Percentiles rank a stretch among this genome's conserved stretches.
phyloP scores from a whole-genome alignment of 1,284 basidiomycete species.

The Tylopilus sp. region DNA sequence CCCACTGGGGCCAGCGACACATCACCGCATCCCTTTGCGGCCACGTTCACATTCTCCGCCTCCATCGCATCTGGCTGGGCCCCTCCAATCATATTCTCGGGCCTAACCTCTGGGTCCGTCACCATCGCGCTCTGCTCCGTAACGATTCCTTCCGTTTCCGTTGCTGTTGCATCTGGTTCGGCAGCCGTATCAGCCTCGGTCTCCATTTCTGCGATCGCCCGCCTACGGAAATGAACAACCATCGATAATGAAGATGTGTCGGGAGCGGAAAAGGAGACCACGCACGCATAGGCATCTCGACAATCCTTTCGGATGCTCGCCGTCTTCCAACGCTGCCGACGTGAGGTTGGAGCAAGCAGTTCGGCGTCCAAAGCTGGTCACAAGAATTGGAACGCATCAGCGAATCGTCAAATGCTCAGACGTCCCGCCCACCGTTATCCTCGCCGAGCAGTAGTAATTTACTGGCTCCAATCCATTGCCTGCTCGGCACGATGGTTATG shows the following conservation, averaged over 20 bases:
- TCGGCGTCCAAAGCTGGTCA: conserved; percentile 47
- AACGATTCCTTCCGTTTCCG: conserved; percentile 11
- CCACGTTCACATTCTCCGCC: neutral
- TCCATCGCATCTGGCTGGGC: neutral
- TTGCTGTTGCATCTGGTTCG: conserved; percentile 10
- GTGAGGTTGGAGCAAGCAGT: conserved; percentile 41
- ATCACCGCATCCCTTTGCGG: neutral
- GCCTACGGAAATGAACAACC: conserved; percentile 26
- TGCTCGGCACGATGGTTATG: conserved; percentile 17
- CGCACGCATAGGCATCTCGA: conserved; percentile 46
- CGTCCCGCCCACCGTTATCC: conserved; percentile 43
- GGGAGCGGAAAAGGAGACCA: conserved; percentile 4
- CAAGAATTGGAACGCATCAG: conserved; percentile 2
- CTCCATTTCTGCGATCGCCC: conserved; percentile 50
- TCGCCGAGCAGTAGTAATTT: conserved; percentile 55
- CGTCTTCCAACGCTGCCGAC: conserved; percentile 50
- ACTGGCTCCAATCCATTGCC: conserved; percentile 51
- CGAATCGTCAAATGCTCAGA: neutral
- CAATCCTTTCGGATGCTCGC: conserved; percentile 42
- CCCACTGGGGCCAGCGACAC: neutral
- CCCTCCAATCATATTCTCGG: neutral
- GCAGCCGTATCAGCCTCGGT: conserved; percentile 29
- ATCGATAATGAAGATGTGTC: conserved; percentile 1
- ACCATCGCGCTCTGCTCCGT: neutral
- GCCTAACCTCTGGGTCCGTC: neutral